phyloP scores from a whole-genome alignment of 257 asterid genomes.

The Solanum medicagineum region DNA sequence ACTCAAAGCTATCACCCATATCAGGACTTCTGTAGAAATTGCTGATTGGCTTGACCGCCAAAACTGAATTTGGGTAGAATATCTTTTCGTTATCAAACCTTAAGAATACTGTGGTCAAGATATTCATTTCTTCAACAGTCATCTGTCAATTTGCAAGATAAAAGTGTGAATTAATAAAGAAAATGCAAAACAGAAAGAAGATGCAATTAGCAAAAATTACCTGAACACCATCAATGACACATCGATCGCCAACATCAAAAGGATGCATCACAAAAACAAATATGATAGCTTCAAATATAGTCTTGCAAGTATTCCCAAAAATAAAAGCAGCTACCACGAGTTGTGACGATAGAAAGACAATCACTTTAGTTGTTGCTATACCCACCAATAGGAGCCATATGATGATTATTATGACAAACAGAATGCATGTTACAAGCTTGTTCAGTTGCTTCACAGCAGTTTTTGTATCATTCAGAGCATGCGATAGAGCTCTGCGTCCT shows the following conservation, averaged over 20 bases:
- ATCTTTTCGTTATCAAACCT: constrained; percentile 50
- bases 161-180: not conserved
- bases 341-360: constrained; percentile 69
- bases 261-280: constrained; percentile 89
- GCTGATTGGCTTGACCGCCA: constrained; percentile 77
- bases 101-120: constrained; percentile 61
- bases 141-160: constrained; percentile 25
- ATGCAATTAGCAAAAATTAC: constrained; percentile 17
- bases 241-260: constrained; percentile 86
- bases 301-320: constrained; percentile 93
- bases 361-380: constrained; percentile 69
- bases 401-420: constrained; percentile 33
- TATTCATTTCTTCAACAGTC: constrained; percentile 89
- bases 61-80: constrained; percentile 68
- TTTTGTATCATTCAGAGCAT: constrained; percentile 72
- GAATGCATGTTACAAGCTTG: constrained; percentile 41
- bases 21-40: constrained; percentile 88
- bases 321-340: constrained; percentile 64
- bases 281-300: constrained; percentile 65
- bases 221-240: constrained; percentile 72
- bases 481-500: constrained; percentile 81
- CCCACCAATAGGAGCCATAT: constrained; percentile 73
- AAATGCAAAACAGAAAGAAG: not conserved
- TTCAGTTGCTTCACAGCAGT: constrained; percentile 68
- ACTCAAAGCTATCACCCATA: constrained; percentile 70